Evolutionary conservation across 2,329 filamentous ascomycete species (phyloP).

Genomic region (Aspergillus aculeatus): DNA sequence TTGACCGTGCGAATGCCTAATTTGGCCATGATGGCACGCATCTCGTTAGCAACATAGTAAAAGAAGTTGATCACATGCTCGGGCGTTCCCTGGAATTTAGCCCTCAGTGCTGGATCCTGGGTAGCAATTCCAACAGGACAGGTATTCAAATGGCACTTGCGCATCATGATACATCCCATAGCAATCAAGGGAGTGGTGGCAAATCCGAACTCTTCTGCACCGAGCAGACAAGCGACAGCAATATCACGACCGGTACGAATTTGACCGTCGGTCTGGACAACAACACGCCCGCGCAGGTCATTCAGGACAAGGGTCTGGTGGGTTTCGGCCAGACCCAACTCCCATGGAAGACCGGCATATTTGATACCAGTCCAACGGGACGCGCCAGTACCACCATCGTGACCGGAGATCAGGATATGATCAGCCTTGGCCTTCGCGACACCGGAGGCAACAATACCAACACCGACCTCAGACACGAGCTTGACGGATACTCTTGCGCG

Average conservation of each 20-base stretch:
- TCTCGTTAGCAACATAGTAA: constrained; percentile 94
- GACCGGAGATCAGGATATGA: constrained; percentile 93
- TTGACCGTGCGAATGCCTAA: constrained; percentile 94
- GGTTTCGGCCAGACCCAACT: constrained; percentile 92
- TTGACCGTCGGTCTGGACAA: constrained; percentile 95
- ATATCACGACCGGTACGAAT: constrained; percentile 89
- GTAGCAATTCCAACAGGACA: constrained; percentile 94
- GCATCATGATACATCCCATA: constrained; percentile 96
- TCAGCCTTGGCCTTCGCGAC: constrained; percentile 97
- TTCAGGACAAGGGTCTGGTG: constrained; percentile 96
- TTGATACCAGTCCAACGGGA: constrained; percentile 99
- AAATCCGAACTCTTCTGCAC: constrained; percentile 98
- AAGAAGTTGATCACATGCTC: constrained; percentile 99
- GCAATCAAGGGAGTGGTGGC: constrained; percentile 92
- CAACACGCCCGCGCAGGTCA: constrained; percentile 89
- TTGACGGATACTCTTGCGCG: constrained; percentile 92
- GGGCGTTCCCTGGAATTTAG: constrained; percentile 89
- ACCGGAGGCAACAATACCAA: constrained; percentile 95
- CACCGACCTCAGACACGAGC: constrained; percentile 94
- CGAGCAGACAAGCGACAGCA: constrained; percentile 88
- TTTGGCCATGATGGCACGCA: constrained; percentile 94
- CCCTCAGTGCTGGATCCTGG: constrained; percentile 87
- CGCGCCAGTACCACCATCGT: constrained; percentile 94
- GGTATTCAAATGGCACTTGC: constrained; percentile 58
- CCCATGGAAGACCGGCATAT: constrained; percentile 95